These are phyloP conservation scores for Cladorrhinum sp. DNA, from an alignment of 2,329 filamentous ascomycete genomes.

Conservation along the genomic window DNA sequence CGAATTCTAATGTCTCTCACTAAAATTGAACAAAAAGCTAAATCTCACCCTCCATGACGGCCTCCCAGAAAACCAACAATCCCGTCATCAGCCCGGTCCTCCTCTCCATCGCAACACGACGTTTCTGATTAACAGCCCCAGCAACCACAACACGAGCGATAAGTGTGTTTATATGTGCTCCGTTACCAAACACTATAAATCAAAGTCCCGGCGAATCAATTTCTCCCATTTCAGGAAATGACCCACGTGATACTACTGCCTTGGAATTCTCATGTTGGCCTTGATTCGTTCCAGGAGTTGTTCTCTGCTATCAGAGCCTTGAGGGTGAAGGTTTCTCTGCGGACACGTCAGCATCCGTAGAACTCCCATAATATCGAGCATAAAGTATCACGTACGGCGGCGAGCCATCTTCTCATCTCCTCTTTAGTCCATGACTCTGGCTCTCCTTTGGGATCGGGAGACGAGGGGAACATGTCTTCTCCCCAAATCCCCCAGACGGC, in stretches of 20 bases:
- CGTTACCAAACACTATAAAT: not conserved
- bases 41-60: not conserved
- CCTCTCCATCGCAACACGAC: not conserved
- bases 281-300: constrained; percentile 46
- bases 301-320: constrained; percentile 42
- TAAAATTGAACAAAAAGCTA: too few relatives aligned
- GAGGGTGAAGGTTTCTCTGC: constrained; percentile 47
- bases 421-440: constrained; percentile 69
- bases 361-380: not conserved
- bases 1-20: too few relatives aligned
- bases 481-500: constrained; percentile 85
- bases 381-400: constrained; percentile 57
- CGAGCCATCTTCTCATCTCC: constrained; percentile 78
- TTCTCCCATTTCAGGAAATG: not conserved
- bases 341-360: constrained; percentile 16
- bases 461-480: constrained; percentile 73
- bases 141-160: not conserved
- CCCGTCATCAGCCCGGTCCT: not conserved
- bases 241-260: constrained; percentile 24
- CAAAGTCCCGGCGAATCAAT: not conserved
- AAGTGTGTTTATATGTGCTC: not conserved
- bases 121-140: not conserved
- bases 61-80: not conserved
- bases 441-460: constrained; percentile 74
- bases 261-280: constrained; percentile 45